Conservation (phyloP, 345 rosid species). For the Erysimum cheiranthoides region DNA sequence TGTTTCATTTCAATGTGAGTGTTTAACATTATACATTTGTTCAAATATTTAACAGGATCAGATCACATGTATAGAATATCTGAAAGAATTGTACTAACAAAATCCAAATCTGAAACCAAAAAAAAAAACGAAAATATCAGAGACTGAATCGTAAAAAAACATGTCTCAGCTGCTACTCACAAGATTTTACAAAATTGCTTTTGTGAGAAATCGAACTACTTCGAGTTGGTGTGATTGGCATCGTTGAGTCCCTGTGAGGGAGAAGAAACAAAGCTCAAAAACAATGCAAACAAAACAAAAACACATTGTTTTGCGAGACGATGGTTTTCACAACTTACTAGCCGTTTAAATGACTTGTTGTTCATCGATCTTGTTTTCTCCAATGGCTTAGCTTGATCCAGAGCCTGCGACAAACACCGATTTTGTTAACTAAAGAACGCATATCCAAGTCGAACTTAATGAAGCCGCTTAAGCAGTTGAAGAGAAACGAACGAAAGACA, state of each 20-base stretch:
- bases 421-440: slow-evolving; percentile 25
- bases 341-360: slow-evolving; percentile 67
- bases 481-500: not conserved
- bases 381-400: slow-evolving; percentile 69
- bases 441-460: not conserved
- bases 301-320: not conserved
- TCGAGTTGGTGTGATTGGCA: slow-evolving; percentile 51
- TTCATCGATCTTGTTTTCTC: slow-evolving; percentile 54
- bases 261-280: slow-evolving; percentile 15
- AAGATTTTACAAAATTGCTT: slow-evolving; percentile 42
- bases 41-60: slow-evolving; percentile 19
- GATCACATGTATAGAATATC: slow-evolving; percentile 3
- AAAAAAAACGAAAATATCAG: not conserved
- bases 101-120: slow-evolving; percentile 9
- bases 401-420: slow-evolving; percentile 47
- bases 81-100: slow-evolving; percentile 31
- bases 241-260: slow-evolving; percentile 54
- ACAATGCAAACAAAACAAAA: not conserved
- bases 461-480: not conserved
- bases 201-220: slow-evolving; percentile 35
- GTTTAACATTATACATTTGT: slow-evolving; percentile 30
- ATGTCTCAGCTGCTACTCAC: slow-evolving; percentile 35
- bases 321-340: slow-evolving; percentile 50
- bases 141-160: slow-evolving; percentile 16
- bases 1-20: not conserved